Evolutionary conservation across 331 rosid species (phyloP), one percentile per base, ranked within the genome.

Genomic region (Saraca asoca): DNA sequence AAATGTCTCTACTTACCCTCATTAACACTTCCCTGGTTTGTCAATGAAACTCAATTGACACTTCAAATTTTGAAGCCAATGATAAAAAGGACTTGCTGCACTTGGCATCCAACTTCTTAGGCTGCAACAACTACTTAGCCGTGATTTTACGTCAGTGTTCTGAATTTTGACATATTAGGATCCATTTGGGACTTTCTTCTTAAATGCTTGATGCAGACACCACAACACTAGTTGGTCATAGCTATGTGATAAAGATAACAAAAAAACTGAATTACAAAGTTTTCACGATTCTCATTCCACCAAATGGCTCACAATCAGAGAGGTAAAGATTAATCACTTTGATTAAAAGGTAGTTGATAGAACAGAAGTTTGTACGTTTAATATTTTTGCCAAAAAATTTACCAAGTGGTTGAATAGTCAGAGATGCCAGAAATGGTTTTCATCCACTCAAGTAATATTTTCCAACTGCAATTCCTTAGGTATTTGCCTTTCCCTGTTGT

Each of bases 21-120:
- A 11, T n/a, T 6, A 52, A 41, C 71, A 51, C 75, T 57, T 33
- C 49, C 64, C 67, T 58, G 73, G 61, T 38, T 62, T 53, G 59
- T 74, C 68, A 85, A 85, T 66, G 76, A 62, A 44, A 68, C 70
- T 63, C 39, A 31, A 12, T 44, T 56, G 14, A 37, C 7, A 60
- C 67, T 85, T 66, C 62, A 58, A 77, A 51, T 51, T 73, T 83
- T 58, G 67, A 85, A 72, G 82, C 76, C 66, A 55, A 51, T 79
- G n/a, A n/a, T n/a, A n/a, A 42, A 54, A 31, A 44, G 6, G 66
- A 73, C n/a, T n/a, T n/a, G n/a, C n/a, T n/a, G n/a, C n/a, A 10
- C 29, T 54, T 63, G 76, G 58, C 64, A 77, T 72, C 37, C 66
- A 68, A 37, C 31, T 24, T 24, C 31, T 76, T 24, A 53, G 73